phyloP scores from a whole-genome alignment of 192 early-diverging fungal genomes.

The Globomyces pollinis-pini region DNA sequence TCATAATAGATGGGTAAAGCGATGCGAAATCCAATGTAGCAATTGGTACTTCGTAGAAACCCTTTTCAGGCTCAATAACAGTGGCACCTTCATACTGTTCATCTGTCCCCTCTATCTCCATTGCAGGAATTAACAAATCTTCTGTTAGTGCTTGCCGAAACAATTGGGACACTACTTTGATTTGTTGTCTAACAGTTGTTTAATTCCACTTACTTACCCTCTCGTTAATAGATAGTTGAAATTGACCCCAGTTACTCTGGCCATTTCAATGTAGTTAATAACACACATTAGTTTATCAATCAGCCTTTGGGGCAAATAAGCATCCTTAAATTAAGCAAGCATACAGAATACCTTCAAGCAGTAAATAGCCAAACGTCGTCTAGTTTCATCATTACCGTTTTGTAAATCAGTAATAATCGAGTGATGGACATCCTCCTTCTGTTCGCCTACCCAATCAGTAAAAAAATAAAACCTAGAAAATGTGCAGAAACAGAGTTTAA shows the following conservation, averaged over 20 bases:
- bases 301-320: slow-evolving; percentile 83
- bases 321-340: too few relatives aligned
- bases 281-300: slow-evolving; percentile 97
- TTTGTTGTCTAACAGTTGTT: slow-evolving; percentile 66
- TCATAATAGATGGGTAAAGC: slow-evolving; percentile 98
- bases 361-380: slow-evolving; percentile 89
- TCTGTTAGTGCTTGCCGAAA: slow-evolving; percentile 78
- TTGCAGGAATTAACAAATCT: slow-evolving; percentile 80
- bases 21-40: slow-evolving; percentile 97
- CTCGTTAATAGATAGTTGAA: slow-evolving; percentile 89
- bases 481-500: slow-evolving; percentile 94
- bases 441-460: too few relatives aligned
- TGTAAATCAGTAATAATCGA: slow-evolving; percentile 97
- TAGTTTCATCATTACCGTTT: slow-evolving; percentile 89
- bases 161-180: slow-evolving; percentile 96
- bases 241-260: slow-evolving; percentile 91
- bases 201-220: slow-evolving; percentile 20
- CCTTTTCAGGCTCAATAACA: slow-evolving; percentile 89
- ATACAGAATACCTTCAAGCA: too few relatives aligned
- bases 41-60: slow-evolving; percentile 92
- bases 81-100: slow-evolving; percentile 93
- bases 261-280: slow-evolving; percentile 98
- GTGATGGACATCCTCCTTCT: slow-evolving; percentile 98
- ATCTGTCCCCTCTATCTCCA: slow-evolving; percentile 74
- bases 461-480: too few relatives aligned